These are phyloP conservation scores for Kentomonas sorsogonicus DNA, from an alignment of 208 protist genomes.

Conservation along the genomic window DNA sequence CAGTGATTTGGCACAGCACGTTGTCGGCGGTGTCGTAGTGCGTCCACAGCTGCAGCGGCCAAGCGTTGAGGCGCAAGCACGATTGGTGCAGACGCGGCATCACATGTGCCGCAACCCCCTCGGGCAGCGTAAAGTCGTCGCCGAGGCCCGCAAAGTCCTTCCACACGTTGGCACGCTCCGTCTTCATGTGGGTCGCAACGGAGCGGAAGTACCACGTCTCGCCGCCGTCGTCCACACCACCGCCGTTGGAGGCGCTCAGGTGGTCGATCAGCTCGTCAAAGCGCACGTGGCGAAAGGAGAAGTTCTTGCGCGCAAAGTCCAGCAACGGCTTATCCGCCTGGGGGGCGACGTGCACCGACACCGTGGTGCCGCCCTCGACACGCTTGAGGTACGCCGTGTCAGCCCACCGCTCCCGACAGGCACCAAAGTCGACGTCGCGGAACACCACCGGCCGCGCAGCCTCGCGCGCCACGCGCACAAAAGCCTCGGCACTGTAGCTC, in stretches of 20 bases:
- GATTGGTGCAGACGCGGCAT: slow-evolving; percentile 75
- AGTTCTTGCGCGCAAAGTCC: slow-evolving; percentile 92
- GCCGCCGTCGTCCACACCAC: slow-evolving; percentile 4
- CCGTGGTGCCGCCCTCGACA: slow-evolving; percentile 30
- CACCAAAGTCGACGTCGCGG: slow-evolving; percentile 45
- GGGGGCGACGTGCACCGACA: slow-evolving; percentile 78
- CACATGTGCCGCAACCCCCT: slow-evolving; percentile 31
- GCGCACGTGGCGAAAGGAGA: slow-evolving; percentile 68
- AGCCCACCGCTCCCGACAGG: slow-evolving; percentile 48
- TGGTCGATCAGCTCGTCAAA: slow-evolving; percentile 73
- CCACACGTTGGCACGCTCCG: slow-evolving; percentile 77
- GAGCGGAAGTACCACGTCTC: slow-evolving; percentile 87
- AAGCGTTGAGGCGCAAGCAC: slow-evolving; percentile 82
- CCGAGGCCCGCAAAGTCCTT: slow-evolving; percentile 65
- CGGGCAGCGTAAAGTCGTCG: slow-evolving; percentile 69
- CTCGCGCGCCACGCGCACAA: slow-evolving; percentile 22
- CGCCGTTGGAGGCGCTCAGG: slow-evolving; percentile 23
- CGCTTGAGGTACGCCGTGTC: slow-evolving; percentile 52
- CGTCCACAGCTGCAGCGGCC: slow-evolving; percentile 88
- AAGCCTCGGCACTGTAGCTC: slow-evolving; percentile 30
- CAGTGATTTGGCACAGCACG: slow-evolving; percentile 89
- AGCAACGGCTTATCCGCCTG: slow-evolving; percentile 41
- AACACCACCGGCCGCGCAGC: slow-evolving; percentile 61
- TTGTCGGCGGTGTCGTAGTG: slow-evolving; percentile 94
- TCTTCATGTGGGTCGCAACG: slow-evolving; percentile 81